A percentile compares a stretch with the other conserved stretches of the same genome.
Evolutionary conservation across 2,329 filamentous ascomycete species (phyloP).

Genomic region (Pestalotiopsis sp.): DNA sequence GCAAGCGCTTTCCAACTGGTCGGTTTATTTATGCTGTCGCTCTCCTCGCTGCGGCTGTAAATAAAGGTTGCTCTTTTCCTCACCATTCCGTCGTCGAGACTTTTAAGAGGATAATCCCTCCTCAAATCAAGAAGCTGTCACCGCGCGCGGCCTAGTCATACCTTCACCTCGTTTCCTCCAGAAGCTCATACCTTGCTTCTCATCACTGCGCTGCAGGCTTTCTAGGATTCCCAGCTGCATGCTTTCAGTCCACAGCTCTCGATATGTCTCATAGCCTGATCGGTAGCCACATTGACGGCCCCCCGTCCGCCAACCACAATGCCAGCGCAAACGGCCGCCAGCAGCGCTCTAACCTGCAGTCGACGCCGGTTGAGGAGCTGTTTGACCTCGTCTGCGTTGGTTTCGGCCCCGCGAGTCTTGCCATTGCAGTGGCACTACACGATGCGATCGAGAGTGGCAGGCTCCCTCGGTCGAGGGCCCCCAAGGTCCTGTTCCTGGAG

Average conservation of each 20-base stretch:
- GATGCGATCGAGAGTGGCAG: slow-evolving; percentile 66
- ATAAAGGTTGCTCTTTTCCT: not conserved
- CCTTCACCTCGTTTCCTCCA: no score
- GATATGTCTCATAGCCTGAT: slow-evolving; percentile 31
- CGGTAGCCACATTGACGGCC: slow-evolving; percentile 26
- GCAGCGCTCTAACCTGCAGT: slow-evolving; percentile 45
- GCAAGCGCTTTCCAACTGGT: not conserved
- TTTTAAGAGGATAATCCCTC: not conserved
- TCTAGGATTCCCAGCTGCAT: not conserved
- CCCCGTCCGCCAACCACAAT: slow-evolving; percentile 6
- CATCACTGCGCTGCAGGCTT: not conserved
- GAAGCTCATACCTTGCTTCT: not conserved
- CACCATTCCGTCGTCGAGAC: not conserved
- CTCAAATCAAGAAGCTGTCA: not conserved
- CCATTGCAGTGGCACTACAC: slow-evolving; percentile 86
- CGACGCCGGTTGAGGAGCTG: slow-evolving; percentile 61
- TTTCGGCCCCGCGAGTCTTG: slow-evolving; percentile 88
- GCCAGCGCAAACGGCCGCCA: slow-evolving; percentile 7
- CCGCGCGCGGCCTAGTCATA: not conserved
- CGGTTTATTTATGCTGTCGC: slow-evolving; percentile 8
- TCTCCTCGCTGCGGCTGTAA: not conserved
- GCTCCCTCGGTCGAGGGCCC: slow-evolving; percentile 42
- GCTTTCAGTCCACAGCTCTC: not conserved
- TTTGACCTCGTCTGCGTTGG: slow-evolving; percentile 90
- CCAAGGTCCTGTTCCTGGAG: slow-evolving; percentile 86